A percentile compares a stretch with the other conserved stretches of the same genome.
Evolutionary conservation across 352 stramenopile genomes (phyloP).

Genomic region (Sclerospora graminicola): DNA sequence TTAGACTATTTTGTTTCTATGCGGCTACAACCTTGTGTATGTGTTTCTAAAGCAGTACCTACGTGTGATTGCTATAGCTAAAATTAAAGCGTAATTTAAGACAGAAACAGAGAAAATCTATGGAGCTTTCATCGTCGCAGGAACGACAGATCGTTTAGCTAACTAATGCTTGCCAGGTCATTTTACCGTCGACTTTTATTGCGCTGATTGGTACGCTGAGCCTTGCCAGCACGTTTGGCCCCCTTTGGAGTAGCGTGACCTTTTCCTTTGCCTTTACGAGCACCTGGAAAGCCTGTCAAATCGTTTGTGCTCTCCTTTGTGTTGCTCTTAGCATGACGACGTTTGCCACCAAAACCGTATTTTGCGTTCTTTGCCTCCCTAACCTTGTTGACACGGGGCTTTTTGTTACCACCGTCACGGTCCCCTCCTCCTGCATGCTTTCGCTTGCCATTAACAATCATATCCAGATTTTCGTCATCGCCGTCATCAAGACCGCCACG

Average conservation of each 20-base stretch:
- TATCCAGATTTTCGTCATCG: slow-evolving; percentile 54
- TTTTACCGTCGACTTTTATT: slow-evolving; percentile 37
- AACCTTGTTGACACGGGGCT: slow-evolving; percentile 54
- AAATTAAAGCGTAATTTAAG: no score
- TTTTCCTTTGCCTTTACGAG: slow-evolving; percentile 32
- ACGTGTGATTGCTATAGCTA: no score
- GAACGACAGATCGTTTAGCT: not conserved
- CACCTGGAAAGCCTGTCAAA: slow-evolving; percentile 50
- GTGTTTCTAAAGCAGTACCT: no score
- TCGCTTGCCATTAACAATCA: slow-evolving; percentile 52
- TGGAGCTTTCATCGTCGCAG: not conserved
- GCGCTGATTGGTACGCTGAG: slow-evolving; percentile 36
- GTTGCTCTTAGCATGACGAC: slow-evolving; percentile 67
- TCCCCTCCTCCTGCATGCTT: slow-evolving; percentile 32
- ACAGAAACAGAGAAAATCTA: not conserved
- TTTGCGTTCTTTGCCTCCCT: slow-evolving; percentile 74
- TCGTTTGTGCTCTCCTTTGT: slow-evolving; percentile 76
- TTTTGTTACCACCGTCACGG: slow-evolving; percentile 47
- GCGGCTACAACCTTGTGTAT: not conserved
- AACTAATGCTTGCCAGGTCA: not conserved
- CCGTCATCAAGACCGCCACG: slow-evolving; percentile 41
- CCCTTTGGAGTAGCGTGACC: slow-evolving; percentile 29
- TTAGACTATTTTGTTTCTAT: slow-evolving; percentile 2
- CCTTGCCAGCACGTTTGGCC: slow-evolving; percentile 50
- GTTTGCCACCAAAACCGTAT: slow-evolving; percentile 80